Conservation (phyloP, 805 yeast species). For the Wickerhamiella australiensis region DNA sequence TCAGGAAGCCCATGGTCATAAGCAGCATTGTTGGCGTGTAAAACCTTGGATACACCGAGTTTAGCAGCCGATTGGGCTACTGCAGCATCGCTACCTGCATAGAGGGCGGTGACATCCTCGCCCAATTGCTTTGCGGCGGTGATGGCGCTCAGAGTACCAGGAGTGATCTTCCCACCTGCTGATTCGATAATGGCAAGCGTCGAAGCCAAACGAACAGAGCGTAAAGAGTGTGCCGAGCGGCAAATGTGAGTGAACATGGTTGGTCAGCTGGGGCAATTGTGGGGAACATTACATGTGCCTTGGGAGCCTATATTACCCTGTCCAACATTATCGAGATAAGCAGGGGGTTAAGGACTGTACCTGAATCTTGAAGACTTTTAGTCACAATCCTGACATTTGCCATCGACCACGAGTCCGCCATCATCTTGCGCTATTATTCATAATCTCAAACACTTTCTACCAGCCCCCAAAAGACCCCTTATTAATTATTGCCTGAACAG, state of each 20-base stretch:
- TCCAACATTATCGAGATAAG: too few species aligned
- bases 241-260: conserved; percentile 4
- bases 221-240: background rate
- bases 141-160: conserved; percentile 60
- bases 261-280: conserved; percentile 6
- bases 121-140: conserved; percentile 61
- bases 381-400: too few species aligned
- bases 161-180: conserved; percentile 41
- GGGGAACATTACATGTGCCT: conserved; percentile 2
- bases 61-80: conserved; percentile 43
- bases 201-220: conserved; percentile 34
- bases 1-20: conserved; percentile 68
- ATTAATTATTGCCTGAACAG: too few species aligned
- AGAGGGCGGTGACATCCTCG: conserved; percentile 69
- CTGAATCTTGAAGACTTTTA: too few species aligned
- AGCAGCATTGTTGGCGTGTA: conserved; percentile 45
- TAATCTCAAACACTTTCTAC: too few species aligned
- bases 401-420: too few species aligned
- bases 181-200: conserved; percentile 70
- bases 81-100: conserved; percentile 52
- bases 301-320: too few species aligned
- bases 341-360: too few species aligned
- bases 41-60: conserved; percentile 43
- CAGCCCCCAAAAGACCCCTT: too few species aligned
- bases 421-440: too few species aligned